Percentiles rank a stretch among this genome's conserved stretches.
phyloP scores from a whole-genome alignment of 2,329 filamentous ascomycete species.

The Colletotrichum sp. region DNA sequence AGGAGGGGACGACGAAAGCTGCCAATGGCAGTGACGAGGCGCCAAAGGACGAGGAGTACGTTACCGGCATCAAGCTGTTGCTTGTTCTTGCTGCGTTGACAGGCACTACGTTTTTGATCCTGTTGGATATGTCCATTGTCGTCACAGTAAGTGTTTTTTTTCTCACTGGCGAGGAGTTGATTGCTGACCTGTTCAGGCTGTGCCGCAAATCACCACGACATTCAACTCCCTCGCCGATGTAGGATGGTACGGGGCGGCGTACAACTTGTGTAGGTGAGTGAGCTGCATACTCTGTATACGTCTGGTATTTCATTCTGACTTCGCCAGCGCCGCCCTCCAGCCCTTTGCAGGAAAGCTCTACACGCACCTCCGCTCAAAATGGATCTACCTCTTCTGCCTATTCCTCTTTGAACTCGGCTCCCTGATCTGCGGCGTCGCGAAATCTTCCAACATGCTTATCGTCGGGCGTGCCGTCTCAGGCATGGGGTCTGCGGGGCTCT shows the following conservation, averaged over 20 bases:
- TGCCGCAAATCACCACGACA: conserved; percentile 54
- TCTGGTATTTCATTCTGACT: no score
- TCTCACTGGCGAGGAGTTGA: background rate
- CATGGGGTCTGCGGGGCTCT: conserved; percentile 48
- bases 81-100: conserved; percentile 43
- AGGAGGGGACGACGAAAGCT: background rate
- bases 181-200: conserved; percentile 36
- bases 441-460: conserved; percentile 51
- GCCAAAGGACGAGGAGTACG: conserved; percentile 20
- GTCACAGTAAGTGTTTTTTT: conserved; percentile 42
- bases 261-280: conserved; percentile 47
- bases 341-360: conserved; percentile 59
- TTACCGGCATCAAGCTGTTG: conserved; percentile 36
- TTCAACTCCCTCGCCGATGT: conserved; percentile 57
- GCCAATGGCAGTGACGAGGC: background rate
- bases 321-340: conserved; percentile 35
- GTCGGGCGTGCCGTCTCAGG: conserved; percentile 55
- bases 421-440: conserved; percentile 51
- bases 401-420: conserved; percentile 44
- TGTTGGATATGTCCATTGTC: conserved; percentile 59
- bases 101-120: conserved; percentile 49
- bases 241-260: conserved; percentile 61
- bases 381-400: conserved; percentile 32
- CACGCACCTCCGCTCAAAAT: conserved; percentile 37
- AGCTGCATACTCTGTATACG: no score